Base-by-base conservation (phyloP, 768 basidiomycete genomes). In the Sporobolomyces roseus region DNA sequence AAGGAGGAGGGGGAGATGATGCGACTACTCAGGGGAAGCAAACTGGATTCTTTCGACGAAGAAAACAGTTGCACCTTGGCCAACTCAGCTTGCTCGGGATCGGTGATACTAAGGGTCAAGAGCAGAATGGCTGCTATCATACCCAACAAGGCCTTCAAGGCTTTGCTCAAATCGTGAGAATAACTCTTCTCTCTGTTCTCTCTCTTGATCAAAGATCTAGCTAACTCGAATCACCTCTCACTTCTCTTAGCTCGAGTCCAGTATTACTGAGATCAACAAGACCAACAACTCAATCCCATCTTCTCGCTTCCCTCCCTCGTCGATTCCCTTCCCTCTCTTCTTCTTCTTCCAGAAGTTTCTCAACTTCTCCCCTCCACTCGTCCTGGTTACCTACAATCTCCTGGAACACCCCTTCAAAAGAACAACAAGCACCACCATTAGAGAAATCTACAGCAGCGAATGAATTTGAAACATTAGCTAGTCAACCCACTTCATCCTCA, bases 401-500 rank as follows among this genome's bases (percentile, higher is more conserved):
- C 4, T 60, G 58, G 58, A 48, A 33, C 5, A 23, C 4, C 12
- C 58, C 45, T 29, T 4, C 45, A 7, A 10, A 41, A 41, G 10
- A 41, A 41, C 45, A 46, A 23, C 45, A 46, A 46, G n/a, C 38
- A 46, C 25, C 45, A 43, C 41, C 29, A 16, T 4, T 13, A 12
- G 45, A 58, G 56, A 23, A 58, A 45, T 35, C 45, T 19, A 12
- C 38, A 19, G 54, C 63, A 6, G 63, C 63, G 12, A 27, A 27
- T 9, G 35, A 55, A 10, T 65, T 65, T 35, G 58, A 60, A 48
- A 23, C 43, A 3, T 38, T 60, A 48, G 56, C 56, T 27, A 41
- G 50, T 32, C 56, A 60, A 60, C 64, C 64, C 3, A 25, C 64
- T 29, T 27, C 35, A 59, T 51, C 33, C 45, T 45, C 64, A 32